Base-by-base conservation (phyloP, 2,329 filamentous ascomycete genomes). In the Paracoccidioides brasiliensis region DNA sequence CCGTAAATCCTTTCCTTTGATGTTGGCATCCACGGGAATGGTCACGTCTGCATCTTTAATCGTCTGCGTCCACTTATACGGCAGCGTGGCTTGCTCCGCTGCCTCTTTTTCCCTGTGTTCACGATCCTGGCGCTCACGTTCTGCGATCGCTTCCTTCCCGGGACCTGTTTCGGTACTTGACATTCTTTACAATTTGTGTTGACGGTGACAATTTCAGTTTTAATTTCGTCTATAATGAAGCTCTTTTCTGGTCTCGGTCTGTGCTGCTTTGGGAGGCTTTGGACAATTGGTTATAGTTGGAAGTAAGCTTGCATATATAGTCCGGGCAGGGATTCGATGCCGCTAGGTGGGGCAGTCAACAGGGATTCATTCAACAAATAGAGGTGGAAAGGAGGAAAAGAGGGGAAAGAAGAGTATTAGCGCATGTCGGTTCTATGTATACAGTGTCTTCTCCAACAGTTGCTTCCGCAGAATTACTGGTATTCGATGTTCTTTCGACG, bases 1-100 rank as follows among this genome's bases (percentile, higher is more conserved):
- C 56, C 86, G 82, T 40, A 98, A 74, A 69, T 98, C 93, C 63
- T 80, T 81, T 42, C 83, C 88, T 73, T 94, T 94, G 63, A 91
- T 76, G 70, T 90, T 95, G 30, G 80, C 85, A 0, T 91, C 86
- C 0, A 98, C 82, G 33, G 80, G 76, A 57, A 94, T 79, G 52
- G 80, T 85, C 65, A 97, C 74, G 67, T 95, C 88, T 58, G 96
- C 75, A 67, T 97, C 93, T 63, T 79, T 79, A 69, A 98, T 95
- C 30, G 86, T 90, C 75, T 98, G 93, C 9, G 81, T 86, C 93
- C 93, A 98, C 75, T 94, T 93, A 83, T 98, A 98, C 0, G 93
- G 93, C 44, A 98, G 83, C 30, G 85, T 81, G 44, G 84, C 86
- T 76, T 98, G 93, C 75, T 98, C 93, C 64, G 84, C 86, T 56